Base-by-base conservation (phyloP, 1,284 basidiomycete genomes). In the Pyrrhoderma noxium region DNA sequence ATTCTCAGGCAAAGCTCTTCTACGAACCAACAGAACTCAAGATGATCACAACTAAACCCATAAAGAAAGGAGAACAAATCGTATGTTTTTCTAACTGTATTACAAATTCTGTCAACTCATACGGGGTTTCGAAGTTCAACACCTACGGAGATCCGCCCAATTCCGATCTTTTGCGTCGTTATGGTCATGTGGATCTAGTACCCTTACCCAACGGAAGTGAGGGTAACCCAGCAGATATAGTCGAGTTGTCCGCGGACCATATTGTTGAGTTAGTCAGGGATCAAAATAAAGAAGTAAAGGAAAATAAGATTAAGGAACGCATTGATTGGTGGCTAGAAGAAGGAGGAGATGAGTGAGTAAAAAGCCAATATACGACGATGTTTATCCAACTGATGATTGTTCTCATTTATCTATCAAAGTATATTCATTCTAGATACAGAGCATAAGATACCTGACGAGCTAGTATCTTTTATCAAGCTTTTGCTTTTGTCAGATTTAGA, bases 131-230 rank as follows among this genome's bases (percentile, higher is more conserved):
- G 14, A n/a, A 93, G 90, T 92, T 83, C 79, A 99, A 99, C 66
- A 98, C 96, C 0, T 99, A 98, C 65, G 92, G 87, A 21, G 89
- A 96, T 61, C 89, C 85, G 7, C 93, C 95, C 2, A 99, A 99
- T 64, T 82, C 89, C n/a, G 93, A 96, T 60, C 78, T 99, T 1
- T 75, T 99, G 18, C 81, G 96, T 45, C 81, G 91, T 46, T 99
- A 97, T 62, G 95, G 95, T 0, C 89, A 98, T 63, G 85, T 97
- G 45, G 96, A 99, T 67, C 65, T 85, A 38, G 65, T 92, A 18
- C 75, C 74, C 9, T 64, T 89, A 2, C 65, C 72, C 0, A 53
- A 66, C 13, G 45, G 64, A 2, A 72, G 70, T 2, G 58, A 66
- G 41, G 84, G 89, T 1, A 98, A 97, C 64, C 89, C 89, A 1